phyloP scores from a whole-genome alignment of 441 rosid species.

The Arabidopsis hybrid region DNA sequence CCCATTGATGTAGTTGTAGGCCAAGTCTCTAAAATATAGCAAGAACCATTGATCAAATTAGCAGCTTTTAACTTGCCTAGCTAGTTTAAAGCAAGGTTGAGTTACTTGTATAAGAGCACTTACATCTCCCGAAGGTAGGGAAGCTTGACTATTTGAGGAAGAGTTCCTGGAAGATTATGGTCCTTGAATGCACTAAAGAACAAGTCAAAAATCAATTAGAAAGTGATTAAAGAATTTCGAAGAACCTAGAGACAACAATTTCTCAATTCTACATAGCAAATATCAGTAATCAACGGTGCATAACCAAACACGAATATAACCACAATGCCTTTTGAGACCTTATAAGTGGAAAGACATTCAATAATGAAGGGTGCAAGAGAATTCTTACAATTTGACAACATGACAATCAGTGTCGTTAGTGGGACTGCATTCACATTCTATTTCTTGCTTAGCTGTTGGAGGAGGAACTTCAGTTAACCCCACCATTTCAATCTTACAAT shows the following conservation, averaged over 20 bases:
- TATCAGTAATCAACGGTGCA: slow-evolving; percentile 14
- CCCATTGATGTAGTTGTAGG: slow-evolving; percentile 80
- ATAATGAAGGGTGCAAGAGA: slow-evolving; percentile 18
- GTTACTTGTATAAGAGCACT: slow-evolving; percentile 40
- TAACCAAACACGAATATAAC: background rate
- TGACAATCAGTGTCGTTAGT: slow-evolving; percentile 58
- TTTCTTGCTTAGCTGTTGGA: slow-evolving; percentile 40
- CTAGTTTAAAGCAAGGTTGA: slow-evolving; percentile 8
- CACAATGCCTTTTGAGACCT: slow-evolving; percentile 3
- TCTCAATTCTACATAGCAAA: slow-evolving; percentile 7
- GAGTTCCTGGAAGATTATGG: slow-evolving; percentile 81
- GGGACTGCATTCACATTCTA: slow-evolving; percentile 60
- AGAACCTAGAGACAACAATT: slow-evolving; percentile 6
- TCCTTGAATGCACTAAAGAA: slow-evolving; percentile 64
- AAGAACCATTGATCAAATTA: slow-evolving; percentile 21
- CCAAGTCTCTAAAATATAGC: slow-evolving; percentile 61
- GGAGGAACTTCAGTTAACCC: slow-evolving; percentile 59
- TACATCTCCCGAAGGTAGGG: slow-evolving; percentile 74
- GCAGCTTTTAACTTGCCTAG: background rate
- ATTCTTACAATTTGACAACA: slow-evolving; percentile 56
- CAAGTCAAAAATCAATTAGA: slow-evolving; percentile 28
- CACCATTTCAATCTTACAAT: slow-evolving; percentile 53
- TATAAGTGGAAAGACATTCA: background rate
- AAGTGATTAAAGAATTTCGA: slow-evolving; percentile 3
- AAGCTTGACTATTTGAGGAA: slow-evolving; percentile 76